Evolutionary conservation across 202 grass and related monocot genomes (phyloP).

Genomic region (Setaria viridis): DNA sequence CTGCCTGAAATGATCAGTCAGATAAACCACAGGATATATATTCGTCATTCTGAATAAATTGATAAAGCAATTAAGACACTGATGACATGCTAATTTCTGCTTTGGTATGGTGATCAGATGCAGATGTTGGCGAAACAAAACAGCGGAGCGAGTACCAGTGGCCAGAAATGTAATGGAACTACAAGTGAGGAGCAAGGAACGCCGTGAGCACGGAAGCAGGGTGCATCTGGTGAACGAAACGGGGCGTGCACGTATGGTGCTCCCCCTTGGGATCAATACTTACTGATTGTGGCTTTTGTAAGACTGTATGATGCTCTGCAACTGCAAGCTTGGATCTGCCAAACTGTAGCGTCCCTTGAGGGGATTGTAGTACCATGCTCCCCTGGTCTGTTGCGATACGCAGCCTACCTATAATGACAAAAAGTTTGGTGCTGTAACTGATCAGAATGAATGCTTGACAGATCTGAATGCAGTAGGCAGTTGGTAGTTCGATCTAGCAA

Average conservation of each 20-base stretch:
- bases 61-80: background rate
- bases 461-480: background rate
- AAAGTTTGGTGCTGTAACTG: background rate
- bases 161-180: background rate
- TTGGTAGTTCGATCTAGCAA: too few relatives aligned
- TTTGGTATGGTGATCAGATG: constrained; percentile 31
- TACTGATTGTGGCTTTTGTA: background rate
- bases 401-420: background rate
- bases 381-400: background rate
- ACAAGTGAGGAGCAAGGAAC: background rate
- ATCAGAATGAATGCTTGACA: background rate
- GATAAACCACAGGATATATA: background rate
- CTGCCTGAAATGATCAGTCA: constrained; percentile 11
- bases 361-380: background rate
- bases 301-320: background rate
- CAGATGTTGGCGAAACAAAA: constrained; percentile 31
- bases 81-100: background rate
- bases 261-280: background rate
- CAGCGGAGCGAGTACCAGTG: background rate
- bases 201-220: background rate
- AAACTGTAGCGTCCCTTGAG: background rate
- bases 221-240: background rate
- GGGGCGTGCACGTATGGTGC: background rate
- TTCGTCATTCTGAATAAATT: background rate
- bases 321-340: background rate